Conservation (phyloP, 768 basidiomycete genomes). For the Holtermanniella nyarrowii region DNA sequence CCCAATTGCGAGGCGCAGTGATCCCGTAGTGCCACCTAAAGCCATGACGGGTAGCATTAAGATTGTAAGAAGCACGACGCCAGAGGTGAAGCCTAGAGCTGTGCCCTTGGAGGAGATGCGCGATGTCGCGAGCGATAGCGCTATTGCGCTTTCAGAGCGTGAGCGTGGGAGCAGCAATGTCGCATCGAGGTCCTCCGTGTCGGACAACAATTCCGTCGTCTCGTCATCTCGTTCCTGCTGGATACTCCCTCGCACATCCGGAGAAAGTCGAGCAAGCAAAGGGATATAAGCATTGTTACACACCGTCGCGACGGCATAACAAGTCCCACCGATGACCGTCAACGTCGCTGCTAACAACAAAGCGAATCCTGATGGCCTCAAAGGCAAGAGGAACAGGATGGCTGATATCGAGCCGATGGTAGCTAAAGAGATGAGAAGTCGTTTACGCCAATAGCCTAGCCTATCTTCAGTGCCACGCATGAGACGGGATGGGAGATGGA, state of each 20-base stretch:
- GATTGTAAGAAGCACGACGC: slow-evolving; percentile 56
- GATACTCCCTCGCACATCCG: too few relatives aligned
- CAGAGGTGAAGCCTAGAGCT: slow-evolving; percentile 74
- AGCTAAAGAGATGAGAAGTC: slow-evolving; percentile 65
- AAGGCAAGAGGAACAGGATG: slow-evolving; percentile 57
- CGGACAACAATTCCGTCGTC: too few relatives aligned
- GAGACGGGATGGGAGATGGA: slow-evolving; percentile 10
- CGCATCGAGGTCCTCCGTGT: too few relatives aligned
- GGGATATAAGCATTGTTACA: slow-evolving; percentile 87
- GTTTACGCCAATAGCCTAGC: slow-evolving; percentile 60
- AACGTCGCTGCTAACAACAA: slow-evolving; percentile 63
- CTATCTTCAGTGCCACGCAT: slow-evolving; percentile 1
- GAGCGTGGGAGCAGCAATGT: too few relatives aligned
- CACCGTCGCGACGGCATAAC: slow-evolving; percentile 75
- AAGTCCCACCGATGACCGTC: slow-evolving; percentile 68
- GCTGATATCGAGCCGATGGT: slow-evolving; percentile 59
- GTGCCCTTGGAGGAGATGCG: slow-evolving; percentile 77
- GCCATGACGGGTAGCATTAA: slow-evolving; percentile 60
- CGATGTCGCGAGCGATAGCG: slow-evolving; percentile 62
- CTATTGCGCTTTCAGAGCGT: slow-evolving; percentile 45
- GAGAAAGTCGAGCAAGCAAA: slow-evolving; percentile 55
- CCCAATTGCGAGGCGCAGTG: slow-evolving; percentile 72
- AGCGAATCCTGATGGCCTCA: slow-evolving; percentile 46
- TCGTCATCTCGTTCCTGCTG: too few relatives aligned
- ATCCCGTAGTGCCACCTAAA: slow-evolving; percentile 63